Evolutionary conservation across 1,139 yeast genomes (phyloP).

Genomic region (Debaryomycetaceae sp.): DNA sequence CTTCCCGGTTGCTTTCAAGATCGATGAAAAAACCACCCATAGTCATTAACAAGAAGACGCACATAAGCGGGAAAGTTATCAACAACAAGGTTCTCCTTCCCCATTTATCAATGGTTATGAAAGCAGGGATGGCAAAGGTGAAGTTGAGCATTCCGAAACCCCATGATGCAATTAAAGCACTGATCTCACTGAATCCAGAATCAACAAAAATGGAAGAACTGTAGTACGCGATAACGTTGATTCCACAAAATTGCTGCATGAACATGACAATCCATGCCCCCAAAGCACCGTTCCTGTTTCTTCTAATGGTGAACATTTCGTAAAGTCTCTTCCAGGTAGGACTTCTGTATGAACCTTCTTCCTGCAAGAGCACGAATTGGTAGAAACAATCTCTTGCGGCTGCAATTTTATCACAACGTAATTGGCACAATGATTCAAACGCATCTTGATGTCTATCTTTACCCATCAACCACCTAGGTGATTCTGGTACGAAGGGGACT

Average conservation of each 20-base stretch:
- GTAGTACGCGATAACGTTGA: conserved; percentile 83
- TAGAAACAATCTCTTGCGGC: conserved; percentile 79
- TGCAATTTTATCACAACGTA: conserved; percentile 51
- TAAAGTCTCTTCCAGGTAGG: conserved; percentile 51
- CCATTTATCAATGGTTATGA: conserved; percentile 73
- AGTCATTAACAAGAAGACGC: conserved; percentile 61
- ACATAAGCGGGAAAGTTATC: conserved; percentile 74
- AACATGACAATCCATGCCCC: conserved; percentile 84
- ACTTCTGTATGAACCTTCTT: conserved; percentile 56
- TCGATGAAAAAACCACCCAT: conserved; percentile 75
- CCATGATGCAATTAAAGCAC: conserved; percentile 75
- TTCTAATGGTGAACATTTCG: conserved; percentile 63
- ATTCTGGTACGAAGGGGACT: conserved; percentile 71
- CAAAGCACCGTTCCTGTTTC: conserved; percentile 79
- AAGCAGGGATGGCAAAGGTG: conserved; percentile 79
- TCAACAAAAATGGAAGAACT: conserved; percentile 69
- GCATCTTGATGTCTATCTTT: conserved; percentile 59
- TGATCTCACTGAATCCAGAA: conserved; percentile 59
- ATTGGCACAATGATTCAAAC: conserved; percentile 44
- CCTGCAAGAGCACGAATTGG: conserved; percentile 61
- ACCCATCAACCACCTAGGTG: conserved; percentile 80
- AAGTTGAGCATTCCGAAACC: conserved; percentile 85
- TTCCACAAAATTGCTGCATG: conserved; percentile 92
- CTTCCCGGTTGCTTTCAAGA: conserved; percentile 33
- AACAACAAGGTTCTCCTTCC: conserved; percentile 74